phyloP scores from a whole-genome alignment of 2,329 filamentous ascomycete species.

The Aspergillus latus region DNA sequence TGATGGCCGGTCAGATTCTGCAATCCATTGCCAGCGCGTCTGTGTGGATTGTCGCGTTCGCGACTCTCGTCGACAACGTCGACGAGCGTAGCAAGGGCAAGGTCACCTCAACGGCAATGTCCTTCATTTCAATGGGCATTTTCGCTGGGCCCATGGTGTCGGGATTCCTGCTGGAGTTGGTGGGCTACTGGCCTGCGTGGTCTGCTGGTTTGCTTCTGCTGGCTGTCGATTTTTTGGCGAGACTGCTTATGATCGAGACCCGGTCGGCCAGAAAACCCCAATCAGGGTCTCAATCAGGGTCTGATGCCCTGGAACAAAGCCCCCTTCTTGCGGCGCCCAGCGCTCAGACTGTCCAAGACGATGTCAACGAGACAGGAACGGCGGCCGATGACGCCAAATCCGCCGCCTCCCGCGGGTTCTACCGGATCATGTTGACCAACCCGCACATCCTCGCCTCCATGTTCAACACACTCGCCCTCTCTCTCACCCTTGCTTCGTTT shows the following conservation, averaged over 20 bases:
- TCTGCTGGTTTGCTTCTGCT: constrained; percentile 28
- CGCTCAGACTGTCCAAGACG: background rate
- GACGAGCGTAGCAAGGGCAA: constrained; percentile 28
- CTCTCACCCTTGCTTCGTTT: constrained; percentile 53
- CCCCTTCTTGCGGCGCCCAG: background rate
- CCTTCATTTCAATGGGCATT: constrained; percentile 28
- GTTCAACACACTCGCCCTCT: constrained; percentile 47
- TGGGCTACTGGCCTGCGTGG: constrained; percentile 37
- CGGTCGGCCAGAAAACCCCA: background rate
- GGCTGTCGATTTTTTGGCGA: constrained; percentile 29
- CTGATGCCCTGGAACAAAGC: background rate
- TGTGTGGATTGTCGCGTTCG: constrained; percentile 35
- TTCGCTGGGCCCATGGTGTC: constrained; percentile 31
- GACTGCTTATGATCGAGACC: constrained; percentile 31
- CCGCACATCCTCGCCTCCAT: constrained; percentile 44
- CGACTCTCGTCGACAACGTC: constrained; percentile 31
- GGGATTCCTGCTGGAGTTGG: constrained; percentile 28
- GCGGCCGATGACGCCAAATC: background rate
- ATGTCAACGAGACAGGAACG: too few relatives aligned
- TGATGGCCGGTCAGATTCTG: constrained; percentile 30
- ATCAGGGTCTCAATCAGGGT: too few relatives aligned
- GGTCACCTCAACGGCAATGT: constrained; percentile 26
- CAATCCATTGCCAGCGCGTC: constrained; percentile 31
- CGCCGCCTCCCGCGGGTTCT: constrained; percentile 15
- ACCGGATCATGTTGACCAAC: constrained; percentile 45